phyloP scores from a whole-genome alignment of 176 grass and related monocot genomes.

The Dendrocalamus sinicus region DNA sequence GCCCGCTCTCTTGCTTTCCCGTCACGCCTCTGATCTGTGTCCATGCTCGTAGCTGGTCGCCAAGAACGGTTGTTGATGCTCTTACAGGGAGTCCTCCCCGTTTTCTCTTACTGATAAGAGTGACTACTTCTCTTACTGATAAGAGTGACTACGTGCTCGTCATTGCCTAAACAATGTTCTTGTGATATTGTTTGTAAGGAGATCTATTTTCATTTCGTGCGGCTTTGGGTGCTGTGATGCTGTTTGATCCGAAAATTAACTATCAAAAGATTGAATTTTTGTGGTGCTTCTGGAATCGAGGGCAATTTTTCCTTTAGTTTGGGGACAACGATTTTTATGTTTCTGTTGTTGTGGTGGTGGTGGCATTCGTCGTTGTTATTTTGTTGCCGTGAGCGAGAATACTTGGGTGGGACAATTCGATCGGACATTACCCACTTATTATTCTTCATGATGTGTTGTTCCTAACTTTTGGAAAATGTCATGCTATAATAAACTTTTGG shows the following conservation, averaged over 20 bases:
- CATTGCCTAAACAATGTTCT: not conserved
- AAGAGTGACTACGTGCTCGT: not conserved
- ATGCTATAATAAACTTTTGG: not conserved
- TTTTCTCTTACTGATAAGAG: not conserved
- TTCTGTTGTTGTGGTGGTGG: not conserved
- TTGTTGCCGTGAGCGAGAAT: not conserved
- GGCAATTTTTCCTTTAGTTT: not conserved
- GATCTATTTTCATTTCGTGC: constrained; percentile 4
- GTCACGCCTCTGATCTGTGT: constrained; percentile 27
- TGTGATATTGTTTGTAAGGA: not conserved
- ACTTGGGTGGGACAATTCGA: not conserved
- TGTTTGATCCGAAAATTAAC: constrained; percentile 22
- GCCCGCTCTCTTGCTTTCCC: not conserved
- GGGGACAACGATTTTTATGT: not conserved
- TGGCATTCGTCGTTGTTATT: not conserved
- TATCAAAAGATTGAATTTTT: not conserved
- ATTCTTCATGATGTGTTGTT: constrained; percentile 5
- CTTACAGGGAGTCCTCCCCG: not conserved
- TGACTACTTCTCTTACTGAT: not conserved
- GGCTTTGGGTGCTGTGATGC: not conserved
- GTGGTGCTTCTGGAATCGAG: not conserved
- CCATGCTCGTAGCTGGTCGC: not conserved
- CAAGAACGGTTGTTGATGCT: constrained; percentile 3
- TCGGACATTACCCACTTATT: not conserved
- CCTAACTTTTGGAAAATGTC: not conserved